Percentiles rank a stretch among this genome's conserved stretches.
Conservation (phyloP, 2,329 filamentous ascomycete species). For the Parascedosporium putredinis region DNA sequence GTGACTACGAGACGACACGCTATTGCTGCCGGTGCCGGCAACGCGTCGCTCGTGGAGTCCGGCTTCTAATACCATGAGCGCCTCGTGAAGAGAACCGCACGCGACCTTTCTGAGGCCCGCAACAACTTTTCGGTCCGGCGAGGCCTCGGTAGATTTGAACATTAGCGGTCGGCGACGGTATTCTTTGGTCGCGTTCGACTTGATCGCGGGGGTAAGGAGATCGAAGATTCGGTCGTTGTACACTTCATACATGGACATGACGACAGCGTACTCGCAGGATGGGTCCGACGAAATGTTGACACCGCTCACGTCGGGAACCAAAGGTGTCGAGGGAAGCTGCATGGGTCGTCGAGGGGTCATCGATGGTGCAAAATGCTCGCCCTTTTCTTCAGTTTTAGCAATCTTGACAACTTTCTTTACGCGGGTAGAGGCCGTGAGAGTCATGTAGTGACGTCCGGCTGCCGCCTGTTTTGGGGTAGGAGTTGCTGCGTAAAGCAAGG, state of each 20-base stretch:
- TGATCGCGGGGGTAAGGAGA: slow-evolving; percentile 58
- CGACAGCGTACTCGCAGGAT: slow-evolving; percentile 70
- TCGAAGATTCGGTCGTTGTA: slow-evolving; percentile 99
- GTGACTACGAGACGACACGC: slow-evolving; percentile 82
- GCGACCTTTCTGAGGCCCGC: slow-evolving; percentile 85
- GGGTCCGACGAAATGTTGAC: slow-evolving; percentile 57
- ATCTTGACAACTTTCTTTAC: slow-evolving; percentile 25
- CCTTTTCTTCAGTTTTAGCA: slow-evolving; percentile 39
- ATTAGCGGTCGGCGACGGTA: slow-evolving; percentile 67
- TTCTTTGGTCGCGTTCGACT: slow-evolving; percentile 55
- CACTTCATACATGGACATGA: slow-evolving; percentile 97
- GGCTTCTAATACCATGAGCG: slow-evolving; percentile 80
- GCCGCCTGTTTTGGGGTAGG: slow-evolving; percentile 23
- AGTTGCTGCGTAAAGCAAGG: not conserved
- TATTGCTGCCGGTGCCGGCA: slow-evolving; percentile 86
- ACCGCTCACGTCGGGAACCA: slow-evolving; percentile 62
- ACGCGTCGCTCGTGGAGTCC: slow-evolving; percentile 80
- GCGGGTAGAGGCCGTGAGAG: slow-evolving; percentile 33
- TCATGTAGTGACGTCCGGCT: slow-evolving; percentile 25
- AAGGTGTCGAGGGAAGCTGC: slow-evolving; percentile 57
- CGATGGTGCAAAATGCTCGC: slow-evolving; percentile 36
- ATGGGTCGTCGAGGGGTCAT: slow-evolving; percentile 47
- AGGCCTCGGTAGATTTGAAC: slow-evolving; percentile 85
- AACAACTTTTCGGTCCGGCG: slow-evolving; percentile 86
- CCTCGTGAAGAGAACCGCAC: slow-evolving; percentile 72